Percentiles rank a stretch among this genome's conserved stretches.
These are phyloP conservation scores for Pythium oligandrum DNA, from an alignment of 352 stramenopile genomes.

Conservation along the genomic window DNA sequence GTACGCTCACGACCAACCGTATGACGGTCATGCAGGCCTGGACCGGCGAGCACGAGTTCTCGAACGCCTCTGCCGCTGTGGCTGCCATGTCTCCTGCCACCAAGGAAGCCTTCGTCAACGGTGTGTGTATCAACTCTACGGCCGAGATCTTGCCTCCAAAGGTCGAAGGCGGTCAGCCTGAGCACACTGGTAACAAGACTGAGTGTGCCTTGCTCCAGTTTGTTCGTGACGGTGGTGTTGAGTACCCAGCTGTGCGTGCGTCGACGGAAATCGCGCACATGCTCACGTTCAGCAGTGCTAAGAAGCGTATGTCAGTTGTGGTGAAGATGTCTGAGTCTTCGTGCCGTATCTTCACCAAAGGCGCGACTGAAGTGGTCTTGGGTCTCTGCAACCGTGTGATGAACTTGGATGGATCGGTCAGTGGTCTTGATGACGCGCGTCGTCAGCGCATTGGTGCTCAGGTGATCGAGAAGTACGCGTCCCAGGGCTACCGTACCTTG, in stretches of 20 bases:
- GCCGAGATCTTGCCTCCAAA: constrained; percentile 19
- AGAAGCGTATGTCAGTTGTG: neutral
- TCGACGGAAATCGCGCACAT: neutral
- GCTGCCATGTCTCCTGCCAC: neutral
- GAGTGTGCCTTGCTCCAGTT: neutral
- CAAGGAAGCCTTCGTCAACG: neutral
- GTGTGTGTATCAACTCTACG: constrained; percentile 18
- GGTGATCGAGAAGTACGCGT: constrained; percentile 27
- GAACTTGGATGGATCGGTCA: constrained; percentile 8
- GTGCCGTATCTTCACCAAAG: constrained; percentile 25
- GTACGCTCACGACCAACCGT: constrained; percentile 89
- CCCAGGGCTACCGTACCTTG: constrained; percentile 45
- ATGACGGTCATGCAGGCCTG: constrained; percentile 4
- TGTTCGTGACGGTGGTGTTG: no score
- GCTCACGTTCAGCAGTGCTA: neutral
- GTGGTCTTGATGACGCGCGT: neutral
- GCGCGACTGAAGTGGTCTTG: constrained; percentile 19
- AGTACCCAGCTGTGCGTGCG: neutral
- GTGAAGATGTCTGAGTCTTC: constrained; percentile 2
- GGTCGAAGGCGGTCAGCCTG: constrained; percentile 9
- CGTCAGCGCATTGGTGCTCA: neutral
- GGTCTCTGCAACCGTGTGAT: constrained; percentile 7
- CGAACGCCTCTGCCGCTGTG: neutral
- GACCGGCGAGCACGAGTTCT: neutral
- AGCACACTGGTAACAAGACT: neutral